Percentiles rank a stretch among this genome's conserved stretches.
Conservation (phyloP, 371 early-diverging fungal species). For the Rhizopus sp. region DNA sequence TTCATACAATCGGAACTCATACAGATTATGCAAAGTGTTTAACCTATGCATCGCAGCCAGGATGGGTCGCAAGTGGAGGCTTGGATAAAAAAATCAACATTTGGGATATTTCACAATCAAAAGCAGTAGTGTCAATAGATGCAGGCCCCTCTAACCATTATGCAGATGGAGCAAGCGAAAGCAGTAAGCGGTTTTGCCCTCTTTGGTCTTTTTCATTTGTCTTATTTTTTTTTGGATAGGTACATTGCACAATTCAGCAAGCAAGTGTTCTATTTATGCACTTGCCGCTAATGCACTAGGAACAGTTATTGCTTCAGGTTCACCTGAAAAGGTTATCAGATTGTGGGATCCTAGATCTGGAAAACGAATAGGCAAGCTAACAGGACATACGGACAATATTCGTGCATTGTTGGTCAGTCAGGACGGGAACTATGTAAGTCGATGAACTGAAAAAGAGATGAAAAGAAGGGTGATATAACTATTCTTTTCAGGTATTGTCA, state of each 20-base stretch:
- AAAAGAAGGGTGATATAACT: not conserved
- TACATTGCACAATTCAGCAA: constrained; percentile 53
- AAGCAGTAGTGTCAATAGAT: constrained; percentile 32
- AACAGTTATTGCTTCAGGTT: constrained; percentile 76
- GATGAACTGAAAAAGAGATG: not conserved
- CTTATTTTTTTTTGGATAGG: not conserved
- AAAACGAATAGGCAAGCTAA: constrained; percentile 73
- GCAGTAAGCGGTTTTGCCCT: not conserved
- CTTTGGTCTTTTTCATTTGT: not conserved
- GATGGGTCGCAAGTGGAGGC: constrained; percentile 92
- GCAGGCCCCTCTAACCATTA: constrained; percentile 18
- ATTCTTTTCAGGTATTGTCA: constrained; percentile 69
- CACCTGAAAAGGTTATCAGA: constrained; percentile 88
- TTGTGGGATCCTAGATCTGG: constrained; percentile 88
- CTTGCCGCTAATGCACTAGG: constrained; percentile 75
- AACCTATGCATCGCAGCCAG: constrained; percentile 67
- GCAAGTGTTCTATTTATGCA: constrained; percentile 75
- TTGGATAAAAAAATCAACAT: constrained; percentile 84
- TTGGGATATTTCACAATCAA: constrained; percentile 78
- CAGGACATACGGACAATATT: constrained; percentile 94
- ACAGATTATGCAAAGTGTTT: constrained; percentile 84
- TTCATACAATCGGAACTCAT: constrained; percentile 81
- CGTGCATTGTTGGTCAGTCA: constrained; percentile 85
- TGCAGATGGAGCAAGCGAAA: constrained; percentile 19
- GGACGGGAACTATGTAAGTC: constrained; percentile 80